Conservation (phyloP, 2,329 filamentous ascomycete species). For the Ophiostoma quercus region DNA sequence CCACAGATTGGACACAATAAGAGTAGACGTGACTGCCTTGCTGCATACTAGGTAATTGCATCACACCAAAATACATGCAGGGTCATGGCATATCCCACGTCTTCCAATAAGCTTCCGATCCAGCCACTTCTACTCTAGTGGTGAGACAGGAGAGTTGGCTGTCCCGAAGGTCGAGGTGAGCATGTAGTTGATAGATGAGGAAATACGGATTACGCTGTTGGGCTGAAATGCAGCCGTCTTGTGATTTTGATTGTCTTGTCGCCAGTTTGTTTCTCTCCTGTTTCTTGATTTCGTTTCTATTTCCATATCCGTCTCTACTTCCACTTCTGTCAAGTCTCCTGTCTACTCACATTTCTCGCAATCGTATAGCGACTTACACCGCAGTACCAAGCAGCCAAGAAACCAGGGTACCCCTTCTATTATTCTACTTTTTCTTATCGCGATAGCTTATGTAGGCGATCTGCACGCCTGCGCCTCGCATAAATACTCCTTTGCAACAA, state of each 20-base stretch:
- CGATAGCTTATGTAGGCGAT: background rate
- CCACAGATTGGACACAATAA: background rate
- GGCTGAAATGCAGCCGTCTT: too few relatives aligned
- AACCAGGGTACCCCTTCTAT: background rate
- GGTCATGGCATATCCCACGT: background rate
- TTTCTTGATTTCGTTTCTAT: background rate
- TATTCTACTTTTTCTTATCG: background rate
- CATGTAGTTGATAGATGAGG: background rate
- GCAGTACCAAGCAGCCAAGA: too few relatives aligned
- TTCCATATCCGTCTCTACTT: background rate
- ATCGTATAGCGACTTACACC: too few relatives aligned
- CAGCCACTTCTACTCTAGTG: background rate
- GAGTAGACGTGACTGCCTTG: background rate
- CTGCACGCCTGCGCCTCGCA: background rate
- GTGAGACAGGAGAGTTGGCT: constrained; percentile 1
- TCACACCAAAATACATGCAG: background rate
- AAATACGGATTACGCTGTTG: too few relatives aligned
- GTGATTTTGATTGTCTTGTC: background rate
- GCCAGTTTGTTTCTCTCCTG: background rate
- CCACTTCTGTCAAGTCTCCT: background rate
- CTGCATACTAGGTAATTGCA: background rate
- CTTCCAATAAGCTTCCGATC: constrained; percentile 2
- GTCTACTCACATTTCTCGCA: too few relatives aligned
- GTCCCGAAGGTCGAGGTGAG: background rate
- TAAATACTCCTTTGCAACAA: background rate